These are phyloP conservation scores for Aegilops sharonensis DNA, from an alignment of 176 grass and related monocot genomes.

Conservation along the genomic window DNA sequence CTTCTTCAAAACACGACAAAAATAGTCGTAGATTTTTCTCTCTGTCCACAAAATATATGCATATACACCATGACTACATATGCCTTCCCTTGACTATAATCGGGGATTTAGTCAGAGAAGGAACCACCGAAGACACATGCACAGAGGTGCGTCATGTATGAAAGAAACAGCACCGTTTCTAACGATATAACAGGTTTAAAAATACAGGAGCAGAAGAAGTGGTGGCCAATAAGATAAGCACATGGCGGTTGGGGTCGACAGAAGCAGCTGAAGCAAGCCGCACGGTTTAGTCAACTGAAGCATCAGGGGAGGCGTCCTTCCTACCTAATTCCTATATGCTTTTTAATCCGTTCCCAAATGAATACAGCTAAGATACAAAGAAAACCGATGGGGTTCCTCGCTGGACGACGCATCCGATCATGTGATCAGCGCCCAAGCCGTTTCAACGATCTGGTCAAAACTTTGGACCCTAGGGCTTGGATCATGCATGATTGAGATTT, in stretches of 20 bases:
- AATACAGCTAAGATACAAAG: slow-evolving; percentile 32
- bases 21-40: not conserved
- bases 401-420: slow-evolving; percentile 34
- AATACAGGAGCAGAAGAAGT: not conserved
- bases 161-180: not conserved
- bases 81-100: not conserved
- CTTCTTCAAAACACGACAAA: slow-evolving; percentile 1
- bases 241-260: slow-evolving; percentile 44
- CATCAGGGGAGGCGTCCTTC: slow-evolving; percentile 45
- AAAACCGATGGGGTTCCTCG: not conserved
- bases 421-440: slow-evolving; percentile 26
- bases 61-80: not conserved
- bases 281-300: slow-evolving; percentile 49
- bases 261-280: slow-evolving; percentile 29
- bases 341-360: slow-evolving; percentile 9
- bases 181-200: slow-evolving; percentile 13
- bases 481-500: slow-evolving; percentile 33
- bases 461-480: slow-evolving; percentile 36
- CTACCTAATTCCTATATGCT: slow-evolving; percentile 46
- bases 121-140: not conserved
- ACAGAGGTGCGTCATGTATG: not conserved
- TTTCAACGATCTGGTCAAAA: slow-evolving; percentile 70
- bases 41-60: not conserved
- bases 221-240: slow-evolving; percentile 19
- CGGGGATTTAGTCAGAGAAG: not conserved